A percentile compares a stretch with the other conserved stretches of the same genome.
Conservation (phyloP, 2,329 filamentous ascomycete species). For the Aspergillus tubingensis region DNA sequence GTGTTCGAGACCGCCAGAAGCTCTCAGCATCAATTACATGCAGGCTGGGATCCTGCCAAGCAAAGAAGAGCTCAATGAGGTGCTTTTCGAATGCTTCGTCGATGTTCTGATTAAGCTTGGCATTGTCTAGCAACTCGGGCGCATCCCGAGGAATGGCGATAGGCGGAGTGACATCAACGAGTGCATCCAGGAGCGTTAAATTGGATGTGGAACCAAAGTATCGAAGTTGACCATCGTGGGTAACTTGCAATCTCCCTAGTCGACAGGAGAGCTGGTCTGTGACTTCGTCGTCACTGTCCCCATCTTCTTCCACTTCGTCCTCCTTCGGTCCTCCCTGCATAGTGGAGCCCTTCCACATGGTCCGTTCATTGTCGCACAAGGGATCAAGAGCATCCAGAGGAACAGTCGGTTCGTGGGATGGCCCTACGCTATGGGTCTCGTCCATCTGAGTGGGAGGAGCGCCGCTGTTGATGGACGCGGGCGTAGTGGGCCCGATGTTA, state of each 20-base stretch:
- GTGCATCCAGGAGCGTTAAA: constrained; percentile 4
- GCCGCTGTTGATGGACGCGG: constrained; percentile 13
- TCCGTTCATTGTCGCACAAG: too few species aligned
- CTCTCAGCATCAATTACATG: constrained; percentile 4
- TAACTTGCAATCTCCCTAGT: constrained; percentile 6
- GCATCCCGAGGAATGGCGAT: not conserved
- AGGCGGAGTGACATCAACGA: constrained; percentile 1
- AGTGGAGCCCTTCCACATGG: not conserved
- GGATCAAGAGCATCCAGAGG: too few species aligned
- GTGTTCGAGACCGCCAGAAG: constrained; percentile 12
- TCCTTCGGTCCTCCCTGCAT: not conserved
- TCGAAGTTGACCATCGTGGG: constrained; percentile 7
- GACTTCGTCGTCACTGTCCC: constrained; percentile 8
- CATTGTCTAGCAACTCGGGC: constrained; percentile 2
- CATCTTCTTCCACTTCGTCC: not conserved
- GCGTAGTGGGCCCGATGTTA: constrained; percentile 10
- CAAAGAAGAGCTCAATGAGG: constrained; percentile 9
- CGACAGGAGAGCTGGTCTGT: constrained; percentile 12
- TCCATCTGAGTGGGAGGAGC: not conserved
- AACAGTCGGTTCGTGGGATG: too few species aligned
- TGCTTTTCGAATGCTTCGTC: constrained; percentile 9
- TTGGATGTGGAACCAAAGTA: constrained; percentile 13
- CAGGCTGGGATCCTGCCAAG: constrained; percentile 12
- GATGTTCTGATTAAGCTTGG: not conserved
- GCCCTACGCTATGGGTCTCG: not conserved